A percentile compares a stretch with the other conserved stretches of the same genome.
Evolutionary conservation across 2,329 filamentous ascomycete species (phyloP).

Genomic region (Pseudogymnoascus sp.): DNA sequence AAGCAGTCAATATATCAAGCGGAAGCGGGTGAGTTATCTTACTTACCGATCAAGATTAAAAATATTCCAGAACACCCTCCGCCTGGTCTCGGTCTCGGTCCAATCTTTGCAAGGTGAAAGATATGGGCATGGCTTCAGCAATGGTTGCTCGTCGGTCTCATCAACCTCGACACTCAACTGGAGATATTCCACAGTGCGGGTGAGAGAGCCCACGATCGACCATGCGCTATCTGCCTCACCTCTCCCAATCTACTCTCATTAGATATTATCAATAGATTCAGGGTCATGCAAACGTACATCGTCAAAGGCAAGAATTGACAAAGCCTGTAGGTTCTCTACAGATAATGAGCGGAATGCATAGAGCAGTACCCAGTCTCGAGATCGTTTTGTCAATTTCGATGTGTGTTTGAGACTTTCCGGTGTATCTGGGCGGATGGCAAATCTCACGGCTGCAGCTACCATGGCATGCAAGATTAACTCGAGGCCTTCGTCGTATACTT

Average conservation of each 20-base stretch:
- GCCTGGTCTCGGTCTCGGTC: conserved; percentile 33
- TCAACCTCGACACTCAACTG: conserved; percentile 32
- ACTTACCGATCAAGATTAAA: conserved; percentile 31
- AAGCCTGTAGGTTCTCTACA: conserved; percentile 32
- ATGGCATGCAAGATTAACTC: conserved; percentile 32
- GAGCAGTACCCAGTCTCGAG: conserved; percentile 26
- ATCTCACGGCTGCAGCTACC: conserved; percentile 22
- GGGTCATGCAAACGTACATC: conserved; percentile 24
- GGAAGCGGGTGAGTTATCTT: neutral
- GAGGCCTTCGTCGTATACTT: conserved; percentile 22
- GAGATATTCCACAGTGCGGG: conserved; percentile 33
- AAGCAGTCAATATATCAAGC: neutral
- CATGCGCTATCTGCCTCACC: conserved; percentile 29
- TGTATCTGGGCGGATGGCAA: conserved; percentile 24
- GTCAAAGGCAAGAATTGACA: conserved; percentile 33
- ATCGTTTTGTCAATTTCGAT: conserved; percentile 11
- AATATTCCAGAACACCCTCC: conserved; percentile 37
- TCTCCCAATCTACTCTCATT: conserved; percentile 25
- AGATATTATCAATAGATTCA: neutral
- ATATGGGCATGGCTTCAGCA: conserved; percentile 25
- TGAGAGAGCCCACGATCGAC: conserved; percentile 32
- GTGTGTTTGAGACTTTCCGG: conserved; percentile 15
- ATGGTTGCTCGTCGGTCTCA: conserved; percentile 19
- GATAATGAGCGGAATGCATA: conserved; percentile 29
- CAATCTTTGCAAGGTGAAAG: conserved; percentile 28